Conservation (phyloP, 352 stramenopile genomes). For the Bremia lactucae region DNA sequence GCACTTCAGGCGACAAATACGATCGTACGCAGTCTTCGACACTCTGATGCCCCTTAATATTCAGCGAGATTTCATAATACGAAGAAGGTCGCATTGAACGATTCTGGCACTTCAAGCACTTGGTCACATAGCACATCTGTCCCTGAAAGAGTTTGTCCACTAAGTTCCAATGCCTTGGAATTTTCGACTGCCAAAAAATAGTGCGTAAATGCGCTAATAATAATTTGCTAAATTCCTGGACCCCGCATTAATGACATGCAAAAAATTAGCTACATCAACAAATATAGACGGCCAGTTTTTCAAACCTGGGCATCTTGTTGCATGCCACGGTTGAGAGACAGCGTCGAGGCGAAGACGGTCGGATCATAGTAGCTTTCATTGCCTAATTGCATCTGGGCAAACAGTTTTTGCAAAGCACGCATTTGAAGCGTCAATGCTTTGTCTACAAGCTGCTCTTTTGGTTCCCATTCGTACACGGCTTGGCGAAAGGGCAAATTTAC, state of each 20-base stretch:
- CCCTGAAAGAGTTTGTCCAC: slow-evolving; percentile 74
- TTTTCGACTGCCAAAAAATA: slow-evolving; percentile 60
- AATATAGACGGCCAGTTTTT: neutral
- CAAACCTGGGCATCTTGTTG: slow-evolving; percentile 83
- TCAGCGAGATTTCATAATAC: slow-evolving; percentile 82
- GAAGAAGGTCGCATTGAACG: slow-evolving; percentile 52
- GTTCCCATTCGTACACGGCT: slow-evolving; percentile 72
- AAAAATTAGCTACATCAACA: neutral
- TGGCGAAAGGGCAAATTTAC: slow-evolving; percentile 58
- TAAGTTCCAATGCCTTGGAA: slow-evolving; percentile 44
- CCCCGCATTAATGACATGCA: slow-evolving; percentile 3
- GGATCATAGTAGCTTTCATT: slow-evolving; percentile 64
- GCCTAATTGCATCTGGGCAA: slow-evolving; percentile 74
- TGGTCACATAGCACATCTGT: slow-evolving; percentile 78
- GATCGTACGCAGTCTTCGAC: slow-evolving; percentile 60
- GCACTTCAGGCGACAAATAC: slow-evolving; percentile 58
- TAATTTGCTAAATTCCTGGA: slow-evolving; percentile 84
- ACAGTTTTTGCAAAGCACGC: slow-evolving; percentile 72
- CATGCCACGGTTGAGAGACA: slow-evolving; percentile 71
- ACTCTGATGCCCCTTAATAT: slow-evolving; percentile 75
- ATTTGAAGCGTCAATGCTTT: slow-evolving; percentile 59
- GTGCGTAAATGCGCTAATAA: slow-evolving; percentile 64
- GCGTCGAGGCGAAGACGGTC: slow-evolving; percentile 61
- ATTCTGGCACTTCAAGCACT: slow-evolving; percentile 58
- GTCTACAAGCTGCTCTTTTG: slow-evolving; percentile 33